Evolutionary conservation across 306 rosid species (phyloP).

Genomic region (Ormosia semicastrata): DNA sequence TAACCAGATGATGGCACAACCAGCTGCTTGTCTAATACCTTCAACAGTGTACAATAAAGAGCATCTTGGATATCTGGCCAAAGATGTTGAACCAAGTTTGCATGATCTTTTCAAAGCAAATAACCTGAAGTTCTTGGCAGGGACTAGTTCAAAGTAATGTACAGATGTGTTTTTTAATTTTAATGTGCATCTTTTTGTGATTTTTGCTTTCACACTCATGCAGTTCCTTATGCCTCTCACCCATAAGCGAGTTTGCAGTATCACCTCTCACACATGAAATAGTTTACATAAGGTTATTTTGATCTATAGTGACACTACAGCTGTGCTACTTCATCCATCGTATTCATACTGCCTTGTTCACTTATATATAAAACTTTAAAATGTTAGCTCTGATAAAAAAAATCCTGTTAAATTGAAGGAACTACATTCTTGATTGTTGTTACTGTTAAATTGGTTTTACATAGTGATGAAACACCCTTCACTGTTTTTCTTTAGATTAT

Average conservation of each 20-base stretch:
- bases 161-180: neutral
- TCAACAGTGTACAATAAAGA: neutral
- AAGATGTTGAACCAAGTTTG: conserved; percentile 17
- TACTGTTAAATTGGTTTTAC: conserved; percentile 1
- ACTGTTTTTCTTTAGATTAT: neutral
- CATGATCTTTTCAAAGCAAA: conserved; percentile 4
- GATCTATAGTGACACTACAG: neutral
- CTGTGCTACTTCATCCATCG: conserved; percentile 8
- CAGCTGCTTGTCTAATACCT: conserved; percentile 7
- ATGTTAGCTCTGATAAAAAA: neutral
- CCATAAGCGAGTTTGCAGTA: neutral
- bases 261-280: neutral
- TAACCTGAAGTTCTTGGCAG: conserved; percentile 9
- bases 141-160: conserved; percentile 40
- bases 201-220: neutral
- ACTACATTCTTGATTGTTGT: neutral
- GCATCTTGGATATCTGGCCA: neutral
- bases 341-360: neutral
- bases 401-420: neutral
- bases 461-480: neutral
- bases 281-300: neutral
- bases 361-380: neutral
- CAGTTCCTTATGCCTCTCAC: neutral
- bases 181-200: neutral
- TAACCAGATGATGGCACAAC: conserved; percentile 15